These are phyloP conservation scores for Geotrichum cucujoidarum DNA, from an alignment of 1,139 yeast genomes.

Conservation along the genomic window DNA sequence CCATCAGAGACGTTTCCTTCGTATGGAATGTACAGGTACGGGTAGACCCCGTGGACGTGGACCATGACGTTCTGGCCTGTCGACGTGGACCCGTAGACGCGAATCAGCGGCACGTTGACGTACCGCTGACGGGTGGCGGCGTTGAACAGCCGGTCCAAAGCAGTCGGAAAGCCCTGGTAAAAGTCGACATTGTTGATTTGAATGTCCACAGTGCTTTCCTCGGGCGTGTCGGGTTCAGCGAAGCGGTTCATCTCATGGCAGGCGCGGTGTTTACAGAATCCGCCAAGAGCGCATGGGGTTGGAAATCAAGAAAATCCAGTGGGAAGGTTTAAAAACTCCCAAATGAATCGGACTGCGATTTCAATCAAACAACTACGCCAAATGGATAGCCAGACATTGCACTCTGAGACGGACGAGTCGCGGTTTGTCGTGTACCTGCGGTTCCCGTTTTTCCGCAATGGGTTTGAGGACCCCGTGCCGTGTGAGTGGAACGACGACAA, in stretches of 20 bases:
- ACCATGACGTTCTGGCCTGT: conserved; percentile 53
- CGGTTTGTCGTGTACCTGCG: conserved; percentile 36
- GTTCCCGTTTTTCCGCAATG: conserved; percentile 40
- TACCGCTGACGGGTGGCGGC: conserved; percentile 27
- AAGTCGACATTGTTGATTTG: conserved; percentile 48
- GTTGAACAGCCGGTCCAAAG: conserved; percentile 38
- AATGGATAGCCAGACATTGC: conserved; percentile 10
- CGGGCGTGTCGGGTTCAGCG: background rate
- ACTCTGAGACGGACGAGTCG: conserved; percentile 11
- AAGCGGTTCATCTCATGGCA: background rate
- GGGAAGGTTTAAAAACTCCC: background rate
- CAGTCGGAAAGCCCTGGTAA: conserved; percentile 50
- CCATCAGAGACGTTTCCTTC: conserved; percentile 37
- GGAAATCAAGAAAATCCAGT: background rate
- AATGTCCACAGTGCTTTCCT: conserved; percentile 15
- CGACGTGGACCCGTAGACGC: conserved; percentile 66
- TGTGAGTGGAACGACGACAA: conserved; percentile 41
- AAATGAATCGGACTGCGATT: background rate
- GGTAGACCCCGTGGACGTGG: conserved; percentile 81
- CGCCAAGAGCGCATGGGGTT: background rate
- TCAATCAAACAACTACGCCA: background rate
- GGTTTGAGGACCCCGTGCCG: conserved; percentile 40
- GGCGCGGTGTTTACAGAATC: background rate
- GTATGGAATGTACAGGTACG: conserved; percentile 68
- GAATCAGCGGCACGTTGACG: conserved; percentile 60